Percentiles rank a stretch among this genome's conserved stretches.
These are phyloP conservation scores for Dendrobium huoshanense DNA, from an alignment of 106 monocot species.

Conservation along the genomic window DNA sequence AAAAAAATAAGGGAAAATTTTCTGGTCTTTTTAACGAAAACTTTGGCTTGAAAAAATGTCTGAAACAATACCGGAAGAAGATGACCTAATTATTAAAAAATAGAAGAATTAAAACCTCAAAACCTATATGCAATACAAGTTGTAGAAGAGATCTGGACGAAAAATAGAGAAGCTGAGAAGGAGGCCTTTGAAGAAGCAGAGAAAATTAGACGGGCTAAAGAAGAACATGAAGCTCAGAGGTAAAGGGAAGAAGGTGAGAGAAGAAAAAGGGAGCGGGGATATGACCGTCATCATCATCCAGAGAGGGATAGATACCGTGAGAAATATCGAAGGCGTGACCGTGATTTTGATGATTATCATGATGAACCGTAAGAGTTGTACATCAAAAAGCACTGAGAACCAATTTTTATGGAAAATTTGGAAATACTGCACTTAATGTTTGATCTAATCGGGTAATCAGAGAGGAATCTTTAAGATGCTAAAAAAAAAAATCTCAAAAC, in stretches of 20 bases:
- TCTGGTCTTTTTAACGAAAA: too few relatives aligned
- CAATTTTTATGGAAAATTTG: background rate
- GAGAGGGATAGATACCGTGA: constrained; percentile 58
- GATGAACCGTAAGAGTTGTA: background rate
- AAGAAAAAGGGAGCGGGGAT: constrained; percentile 66
- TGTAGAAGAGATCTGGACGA: constrained; percentile 49
- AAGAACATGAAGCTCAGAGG: constrained; percentile 84
- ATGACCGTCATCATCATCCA: constrained; percentile 42
- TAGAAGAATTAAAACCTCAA: too few relatives aligned
- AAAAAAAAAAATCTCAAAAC: too few relatives aligned
- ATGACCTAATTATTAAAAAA: too few relatives aligned
- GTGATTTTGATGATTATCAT: background rate
- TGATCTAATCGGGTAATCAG: too few relatives aligned
- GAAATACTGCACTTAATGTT: background rate
- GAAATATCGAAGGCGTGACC: constrained; percentile 42
- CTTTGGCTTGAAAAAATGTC: too few relatives aligned
- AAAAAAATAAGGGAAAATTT: too few relatives aligned
- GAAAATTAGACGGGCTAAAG: constrained; percentile 35
- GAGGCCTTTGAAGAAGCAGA: too few relatives aligned
- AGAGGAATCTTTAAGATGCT: too few relatives aligned
- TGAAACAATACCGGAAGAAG: too few relatives aligned
- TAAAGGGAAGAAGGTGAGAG: constrained; percentile 91
- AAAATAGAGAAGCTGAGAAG: background rate
- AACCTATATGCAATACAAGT: constrained; percentile 49
- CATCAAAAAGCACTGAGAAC: background rate